phyloP scores from a whole-genome alignment of 257 asterid species.

The Penstemon eatonii region DNA sequence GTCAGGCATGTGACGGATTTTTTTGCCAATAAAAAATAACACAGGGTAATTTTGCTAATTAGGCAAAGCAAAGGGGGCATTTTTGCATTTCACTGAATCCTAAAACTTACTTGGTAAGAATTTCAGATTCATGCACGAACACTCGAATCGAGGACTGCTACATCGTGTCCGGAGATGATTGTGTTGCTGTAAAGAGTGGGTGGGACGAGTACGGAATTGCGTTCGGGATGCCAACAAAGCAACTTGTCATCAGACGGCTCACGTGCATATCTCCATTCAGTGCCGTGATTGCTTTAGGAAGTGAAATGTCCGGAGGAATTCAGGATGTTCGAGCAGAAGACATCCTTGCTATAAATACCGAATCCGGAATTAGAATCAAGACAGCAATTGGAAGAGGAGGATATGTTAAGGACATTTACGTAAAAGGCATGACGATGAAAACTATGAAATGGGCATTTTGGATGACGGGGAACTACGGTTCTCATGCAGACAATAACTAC shows the following conservation, averaged over 20 bases:
- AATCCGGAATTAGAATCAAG: slow-evolving; percentile 86
- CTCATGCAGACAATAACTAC: slow-evolving; percentile 78
- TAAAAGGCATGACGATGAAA: slow-evolving; percentile 67
- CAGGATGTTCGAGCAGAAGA: slow-evolving; percentile 81
- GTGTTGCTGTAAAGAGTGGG: slow-evolving; percentile 93
- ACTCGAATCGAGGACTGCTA: slow-evolving; percentile 86
- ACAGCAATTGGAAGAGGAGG: slow-evolving; percentile 85
- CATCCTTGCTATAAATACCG: slow-evolving; percentile 72
- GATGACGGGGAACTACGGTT: slow-evolving; percentile 95
- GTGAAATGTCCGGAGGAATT: slow-evolving; percentile 99
- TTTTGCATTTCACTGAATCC: no score
- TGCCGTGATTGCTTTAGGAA: slow-evolving; percentile 89
- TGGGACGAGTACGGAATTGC: slow-evolving; percentile 94
- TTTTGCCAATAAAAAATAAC: no score
- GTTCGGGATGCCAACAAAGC: slow-evolving; percentile 96
- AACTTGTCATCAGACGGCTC: slow-evolving; percentile 64
- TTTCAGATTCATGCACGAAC: slow-evolving; percentile 78
- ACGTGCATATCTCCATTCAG: slow-evolving; percentile 88
- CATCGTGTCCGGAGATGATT: slow-evolving; percentile 96
- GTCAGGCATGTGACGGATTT: no score
- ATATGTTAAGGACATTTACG: slow-evolving; percentile 77
- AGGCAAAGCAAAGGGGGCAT: no score
- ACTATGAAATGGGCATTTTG: slow-evolving; percentile 96
- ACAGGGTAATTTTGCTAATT: no score
- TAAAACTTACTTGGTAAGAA: neutral